Conservation (phyloP, 805 yeast genomes). For the Kazachstania psychrophila region DNA sequence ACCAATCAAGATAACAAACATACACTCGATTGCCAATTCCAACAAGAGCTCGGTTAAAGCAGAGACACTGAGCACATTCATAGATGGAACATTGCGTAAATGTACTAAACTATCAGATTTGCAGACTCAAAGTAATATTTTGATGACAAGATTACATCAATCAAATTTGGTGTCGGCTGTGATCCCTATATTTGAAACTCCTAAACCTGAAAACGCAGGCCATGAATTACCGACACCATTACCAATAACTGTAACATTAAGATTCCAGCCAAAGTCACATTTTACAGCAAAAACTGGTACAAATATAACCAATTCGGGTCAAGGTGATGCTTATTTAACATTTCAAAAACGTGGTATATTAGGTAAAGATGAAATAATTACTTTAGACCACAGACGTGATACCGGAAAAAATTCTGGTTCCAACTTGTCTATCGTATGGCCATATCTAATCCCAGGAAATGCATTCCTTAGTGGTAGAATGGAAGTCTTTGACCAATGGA, state of each 20-base stretch:
- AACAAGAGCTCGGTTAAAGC: conserved; percentile 15
- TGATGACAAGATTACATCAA: conserved; percentile 22
- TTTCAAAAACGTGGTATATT: conserved; percentile 52
- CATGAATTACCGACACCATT: background rate
- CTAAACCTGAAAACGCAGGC: background rate
- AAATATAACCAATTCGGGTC: conserved; percentile 82
- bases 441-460: conserved; percentile 36
- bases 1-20: conserved; percentile 20
- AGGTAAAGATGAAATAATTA: conserved; percentile 60
- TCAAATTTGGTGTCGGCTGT: conserved; percentile 6
- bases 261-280: conserved; percentile 22
- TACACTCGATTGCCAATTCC: conserved; percentile 9
- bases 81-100: conserved; percentile 22
- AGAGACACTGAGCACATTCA: conserved; percentile 17
- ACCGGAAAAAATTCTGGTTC: conserved; percentile 43
- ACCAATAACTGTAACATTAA: conserved; percentile 4
- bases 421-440: conserved; percentile 10
- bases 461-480: conserved; percentile 47
- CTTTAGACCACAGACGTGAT: conserved; percentile 49
- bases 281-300: conserved; percentile 89
- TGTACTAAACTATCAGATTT: conserved; percentile 22
- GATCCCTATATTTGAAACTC: conserved; percentile 5
- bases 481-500: conserved; percentile 31
- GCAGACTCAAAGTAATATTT: conserved; percentile 18
- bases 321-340: conserved; percentile 83